Base-by-base conservation (phyloP, 257 asterid genomes). In the Paraleonurus japonicus region DNA sequence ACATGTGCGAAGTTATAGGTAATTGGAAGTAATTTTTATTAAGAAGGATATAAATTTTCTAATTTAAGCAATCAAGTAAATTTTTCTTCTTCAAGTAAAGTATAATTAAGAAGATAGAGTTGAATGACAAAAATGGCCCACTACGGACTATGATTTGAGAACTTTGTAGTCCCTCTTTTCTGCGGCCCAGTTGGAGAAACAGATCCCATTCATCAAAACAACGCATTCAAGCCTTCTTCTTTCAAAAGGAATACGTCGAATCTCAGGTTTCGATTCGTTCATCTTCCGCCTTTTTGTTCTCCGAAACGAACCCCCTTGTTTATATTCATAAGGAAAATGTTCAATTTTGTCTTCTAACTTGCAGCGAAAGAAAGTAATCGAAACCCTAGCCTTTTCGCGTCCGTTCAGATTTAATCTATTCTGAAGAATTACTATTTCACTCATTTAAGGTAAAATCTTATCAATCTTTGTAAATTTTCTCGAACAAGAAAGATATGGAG, bases 281-380 rank as follows among this genome's bases (percentile, higher is more conserved):
- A 20, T 28, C 6, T 15, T 61, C 16, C 55, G 51, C 71, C 48
- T 24, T 43, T 74, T 47, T 26, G 12, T 19, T 23, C 51, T 23
- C 35, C 55, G n/a, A 60, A 28, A 6, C 63, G 15, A 30, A 70
- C 41, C 58, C 50, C 12, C 17, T 12, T n/a, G n/a, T n/a, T 63
- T 20, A 54, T 53, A 50, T 27, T 23, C n/a, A 1, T 28, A 7
- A 3, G 32, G 27, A 13, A 53, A 50, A 23, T 59, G 8, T 63
- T 16, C 23, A 61, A 11, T 17, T 69, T 69, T 69, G 37, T 43
- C 27, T 74, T 11, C 53, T 81, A 81, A 70, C 86, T 81, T 86
- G 88, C 79, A 33, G 71, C 69, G 4, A 17, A 84, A 86, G 92
- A 61, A 86, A 86, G 81, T 80, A 74, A 65, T 82, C 86, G 35